Evolutionary conservation across 2,329 filamentous ascomycete species (phyloP).

Genomic region (Aureobasidium sp.): DNA sequence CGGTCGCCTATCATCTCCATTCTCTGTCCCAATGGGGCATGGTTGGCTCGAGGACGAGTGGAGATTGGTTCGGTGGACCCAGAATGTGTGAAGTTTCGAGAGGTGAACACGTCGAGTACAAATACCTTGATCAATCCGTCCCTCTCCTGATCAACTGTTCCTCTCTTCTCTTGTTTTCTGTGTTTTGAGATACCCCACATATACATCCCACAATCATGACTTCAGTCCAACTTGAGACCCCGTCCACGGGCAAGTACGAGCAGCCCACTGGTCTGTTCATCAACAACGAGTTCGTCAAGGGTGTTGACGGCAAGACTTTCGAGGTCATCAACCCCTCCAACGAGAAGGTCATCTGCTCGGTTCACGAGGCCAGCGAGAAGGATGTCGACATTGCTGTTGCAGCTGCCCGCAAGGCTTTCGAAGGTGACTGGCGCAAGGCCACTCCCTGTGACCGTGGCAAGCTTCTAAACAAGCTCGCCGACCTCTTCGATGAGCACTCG

Average conservation of each 20-base stretch:
- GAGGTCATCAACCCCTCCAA: slow-evolving; percentile 84
- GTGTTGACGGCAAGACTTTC: slow-evolving; percentile 80
- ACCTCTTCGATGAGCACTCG: slow-evolving; percentile 68
- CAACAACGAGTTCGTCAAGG: slow-evolving; percentile 84
- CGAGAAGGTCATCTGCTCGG: slow-evolving; percentile 75
- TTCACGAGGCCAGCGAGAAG: slow-evolving; percentile 81
- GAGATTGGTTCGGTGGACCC: not conserved
- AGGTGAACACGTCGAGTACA: slow-evolving; percentile 9
- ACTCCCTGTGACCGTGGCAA: slow-evolving; percentile 64
- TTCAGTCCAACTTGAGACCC: slow-evolving; percentile 58
- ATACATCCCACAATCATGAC: slow-evolving; percentile 32
- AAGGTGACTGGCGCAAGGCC: slow-evolving; percentile 59
- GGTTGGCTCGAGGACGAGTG: slow-evolving; percentile 9
- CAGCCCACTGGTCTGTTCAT: slow-evolving; percentile 61
- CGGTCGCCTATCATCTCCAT: slow-evolving; percentile 8
- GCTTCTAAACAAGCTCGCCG: slow-evolving; percentile 66
- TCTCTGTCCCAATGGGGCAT: not conserved
- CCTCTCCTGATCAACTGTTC: not conserved
- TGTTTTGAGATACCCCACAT: slow-evolving; percentile 19
- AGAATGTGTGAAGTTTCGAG: slow-evolving; percentile 3
- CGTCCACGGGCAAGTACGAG: slow-evolving; percentile 51
- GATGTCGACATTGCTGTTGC: slow-evolving; percentile 72
- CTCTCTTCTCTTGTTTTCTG: slow-evolving; percentile 9
- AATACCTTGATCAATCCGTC: slow-evolving; percentile 8
- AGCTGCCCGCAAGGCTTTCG: slow-evolving; percentile 78